Conservation (phyloP, 2,329 filamentous ascomycete species). For the Xylariaceae sp. region DNA sequence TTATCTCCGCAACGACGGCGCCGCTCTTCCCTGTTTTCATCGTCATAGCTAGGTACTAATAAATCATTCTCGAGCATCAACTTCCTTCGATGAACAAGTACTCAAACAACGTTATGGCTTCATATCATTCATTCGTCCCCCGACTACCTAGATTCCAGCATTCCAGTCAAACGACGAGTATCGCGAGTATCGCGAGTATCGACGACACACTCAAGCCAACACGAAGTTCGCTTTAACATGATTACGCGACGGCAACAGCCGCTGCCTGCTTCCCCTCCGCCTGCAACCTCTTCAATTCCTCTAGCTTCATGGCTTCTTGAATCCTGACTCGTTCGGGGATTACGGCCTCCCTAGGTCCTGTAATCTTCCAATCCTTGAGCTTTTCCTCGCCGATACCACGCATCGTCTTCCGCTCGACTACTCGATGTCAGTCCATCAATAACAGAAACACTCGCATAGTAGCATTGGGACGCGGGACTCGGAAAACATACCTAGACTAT, state of each 20-base stretch:
- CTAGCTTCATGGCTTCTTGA: slow-evolving; percentile 45
- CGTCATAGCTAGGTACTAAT: too few relatives aligned
- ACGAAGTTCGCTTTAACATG: background rate
- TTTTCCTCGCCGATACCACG: slow-evolving; percentile 42
- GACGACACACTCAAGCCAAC: background rate
- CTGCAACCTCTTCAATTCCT: slow-evolving; percentile 43
- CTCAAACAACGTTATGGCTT: too few relatives aligned
- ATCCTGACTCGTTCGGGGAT: slow-evolving; percentile 45
- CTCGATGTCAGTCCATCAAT: background rate
- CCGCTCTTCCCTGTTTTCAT: too few relatives aligned
- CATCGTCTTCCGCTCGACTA: slow-evolving; percentile 51
- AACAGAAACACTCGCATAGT: too few relatives aligned
- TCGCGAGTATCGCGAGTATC: too few relatives aligned
- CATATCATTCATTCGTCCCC: too few relatives aligned
- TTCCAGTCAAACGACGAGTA: too few relatives aligned
- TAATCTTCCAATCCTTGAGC: slow-evolving; percentile 48
- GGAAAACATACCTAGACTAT: slow-evolving; percentile 37
- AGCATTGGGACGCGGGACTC: background rate
- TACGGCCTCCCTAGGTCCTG: slow-evolving; percentile 42
- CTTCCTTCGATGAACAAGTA: too few relatives aligned
- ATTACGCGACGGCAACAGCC: slow-evolving; percentile 12
- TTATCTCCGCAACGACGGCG: too few relatives aligned
- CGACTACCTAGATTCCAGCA: too few relatives aligned
- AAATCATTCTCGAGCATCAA: too few relatives aligned
- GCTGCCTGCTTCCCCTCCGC: slow-evolving; percentile 21